phyloP scores from a whole-genome alignment of 176 grass and related monocot genomes.

The Eleusine coracana region DNA sequence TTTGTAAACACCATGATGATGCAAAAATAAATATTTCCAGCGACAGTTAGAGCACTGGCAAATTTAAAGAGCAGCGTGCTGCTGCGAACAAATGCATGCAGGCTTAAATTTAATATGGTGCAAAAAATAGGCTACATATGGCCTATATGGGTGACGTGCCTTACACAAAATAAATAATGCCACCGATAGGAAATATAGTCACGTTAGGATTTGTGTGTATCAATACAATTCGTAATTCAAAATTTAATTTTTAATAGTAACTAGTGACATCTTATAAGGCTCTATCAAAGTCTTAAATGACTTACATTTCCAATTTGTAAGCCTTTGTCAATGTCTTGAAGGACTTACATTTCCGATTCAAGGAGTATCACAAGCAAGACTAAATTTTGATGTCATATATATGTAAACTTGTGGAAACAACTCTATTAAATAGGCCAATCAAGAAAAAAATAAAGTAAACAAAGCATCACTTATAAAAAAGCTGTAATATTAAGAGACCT shows the following conservation, averaged over 20 bases:
- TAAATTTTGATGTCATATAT: not conserved
- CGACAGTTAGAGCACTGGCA: not conserved
- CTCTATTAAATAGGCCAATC: not conserved
- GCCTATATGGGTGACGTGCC: no score
- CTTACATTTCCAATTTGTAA: not conserved
- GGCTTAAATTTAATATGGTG: not conserved
- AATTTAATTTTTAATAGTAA: not conserved
- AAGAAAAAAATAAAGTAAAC: not conserved
- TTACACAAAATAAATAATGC: not conserved
- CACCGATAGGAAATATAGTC: not conserved
- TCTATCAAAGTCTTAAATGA: not conserved
- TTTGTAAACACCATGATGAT: not conserved
- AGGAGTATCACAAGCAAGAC: not conserved
- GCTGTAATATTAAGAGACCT: conserved; percentile 46
- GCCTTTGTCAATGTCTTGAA: no score
- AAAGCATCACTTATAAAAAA: not conserved
- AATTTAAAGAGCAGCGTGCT: not conserved
- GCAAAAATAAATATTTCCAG: not conserved
- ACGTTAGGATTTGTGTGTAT: not conserved
- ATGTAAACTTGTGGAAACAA: not conserved
- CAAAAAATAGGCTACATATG: not conserved
- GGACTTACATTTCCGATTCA: not conserved
- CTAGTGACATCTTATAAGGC: not conserved
- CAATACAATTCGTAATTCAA: not conserved
- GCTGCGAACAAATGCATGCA: not conserved